Percentiles rank a stretch among this genome's conserved stretches.
These are phyloP conservation scores for Opeltia flavorubescens DNA, from an alignment of 495 filamentous ascomycete genomes.

Conservation along the genomic window DNA sequence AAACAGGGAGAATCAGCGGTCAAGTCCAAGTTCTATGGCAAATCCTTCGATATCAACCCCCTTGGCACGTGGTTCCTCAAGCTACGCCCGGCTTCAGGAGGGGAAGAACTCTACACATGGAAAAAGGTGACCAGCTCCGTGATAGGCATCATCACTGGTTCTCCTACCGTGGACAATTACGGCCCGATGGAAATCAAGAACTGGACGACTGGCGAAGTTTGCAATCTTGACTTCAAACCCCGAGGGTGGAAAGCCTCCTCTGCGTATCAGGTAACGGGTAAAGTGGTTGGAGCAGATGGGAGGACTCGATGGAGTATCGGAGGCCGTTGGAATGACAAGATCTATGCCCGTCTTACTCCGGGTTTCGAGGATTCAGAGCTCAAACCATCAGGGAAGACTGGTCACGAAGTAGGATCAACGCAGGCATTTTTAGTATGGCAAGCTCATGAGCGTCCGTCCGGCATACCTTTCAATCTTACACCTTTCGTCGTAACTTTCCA, in stretches of 20 bases:
- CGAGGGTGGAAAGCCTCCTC: conserved; percentile 89
- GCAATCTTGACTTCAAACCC: conserved; percentile 85
- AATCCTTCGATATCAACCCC: conserved; percentile 92
- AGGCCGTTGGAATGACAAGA: conserved; percentile 92
- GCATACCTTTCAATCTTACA: conserved; percentile 91
- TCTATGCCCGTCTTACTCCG: conserved; percentile 85
- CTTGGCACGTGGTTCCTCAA: conserved; percentile 94
- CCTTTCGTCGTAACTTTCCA: conserved; percentile 94
- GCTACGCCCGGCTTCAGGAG: conserved; percentile 62
- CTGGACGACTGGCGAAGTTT: conserved; percentile 83
- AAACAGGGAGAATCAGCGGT: conserved; percentile 77
- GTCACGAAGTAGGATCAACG: conserved; percentile 31
- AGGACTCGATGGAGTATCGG: conserved; percentile 76
- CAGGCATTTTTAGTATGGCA: conserved; percentile 91
- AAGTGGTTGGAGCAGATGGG: conserved; percentile 61
- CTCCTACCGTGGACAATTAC: conserved; percentile 95
- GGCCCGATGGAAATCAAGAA: conserved; percentile 96
- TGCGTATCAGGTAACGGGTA: conserved; percentile 75
- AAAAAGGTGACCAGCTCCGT: conserved; percentile 98
- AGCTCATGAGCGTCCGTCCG: conserved; percentile 61
- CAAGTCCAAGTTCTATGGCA: conserved; percentile 94
- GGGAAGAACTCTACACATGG: conserved; percentile 92
- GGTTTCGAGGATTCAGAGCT: conserved; percentile 71
- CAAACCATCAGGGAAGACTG: conserved; percentile 30
- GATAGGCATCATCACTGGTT: conserved; percentile 92